Evolutionary conservation across 2,329 filamentous ascomycete species (phyloP), one percentile per base, ranked within the genome.

Genomic region (Aspergillus spinulosporus): DNA sequence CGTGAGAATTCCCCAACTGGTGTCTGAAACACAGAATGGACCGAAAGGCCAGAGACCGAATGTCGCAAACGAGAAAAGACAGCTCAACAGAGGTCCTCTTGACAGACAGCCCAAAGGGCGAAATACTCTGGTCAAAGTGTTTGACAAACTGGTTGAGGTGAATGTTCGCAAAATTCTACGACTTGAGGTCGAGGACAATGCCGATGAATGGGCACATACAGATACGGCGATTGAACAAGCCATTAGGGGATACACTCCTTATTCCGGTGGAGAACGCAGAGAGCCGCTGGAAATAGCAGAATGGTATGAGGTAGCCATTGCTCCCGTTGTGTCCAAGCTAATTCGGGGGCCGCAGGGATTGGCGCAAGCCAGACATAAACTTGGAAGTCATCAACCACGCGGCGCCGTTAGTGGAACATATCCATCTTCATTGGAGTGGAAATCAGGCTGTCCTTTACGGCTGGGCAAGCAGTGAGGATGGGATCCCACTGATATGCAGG

Each of bases 341-440:
- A 47, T n/a, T 21, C 1, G 14, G 4, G 4, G 3, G 29, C 12
- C 3, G n/a, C 7, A 49, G 45, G 52, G 36, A 49, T 49, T 54
- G 52, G 52, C 14, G 45, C 14, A 54, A 44, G 52, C 52, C 52
- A 8, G 52, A 54, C n/a, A 54, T 54, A 28, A 44, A 37, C 14
- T 5, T 49, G 29, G 43, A 37, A 26, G 11, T 54, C 9, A 49
- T 54, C 6, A 4, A 21, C 3, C 5, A 48, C 21, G 52, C 28
- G 1, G 52, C 45, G n/a, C 45, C 52, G 6, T n/a, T 5, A 4
- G 14, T 49, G 2, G 29, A 54, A 12, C 15, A 47, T 15, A n/a
- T 54, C 21, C 52, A 54, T 36, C 37, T 48, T 12, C 52, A 54
- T 26, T 54, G 52, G 52, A 54, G 52, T 29, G 52, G 52, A 2